Conservation (phyloP, 495 filamentous ascomycete genomes). For the Hyaloscypha variabilis region DNA sequence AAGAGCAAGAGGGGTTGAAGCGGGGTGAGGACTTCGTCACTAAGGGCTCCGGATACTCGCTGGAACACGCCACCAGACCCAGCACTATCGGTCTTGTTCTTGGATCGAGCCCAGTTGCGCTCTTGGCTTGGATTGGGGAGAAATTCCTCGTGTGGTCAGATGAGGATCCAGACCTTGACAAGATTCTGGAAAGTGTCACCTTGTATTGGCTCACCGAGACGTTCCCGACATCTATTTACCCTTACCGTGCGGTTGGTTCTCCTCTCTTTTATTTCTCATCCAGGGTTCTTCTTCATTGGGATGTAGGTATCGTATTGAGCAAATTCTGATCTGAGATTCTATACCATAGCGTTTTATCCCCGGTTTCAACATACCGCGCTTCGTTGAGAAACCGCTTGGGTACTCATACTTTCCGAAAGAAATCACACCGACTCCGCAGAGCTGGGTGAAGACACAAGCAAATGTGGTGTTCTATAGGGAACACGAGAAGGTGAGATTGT, state of each 20-base stretch:
- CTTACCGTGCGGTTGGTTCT: conserved; percentile 43
- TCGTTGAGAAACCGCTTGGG: conserved; percentile 59
- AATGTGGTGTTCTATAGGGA: conserved; percentile 51
- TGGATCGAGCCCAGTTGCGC: conserved; percentile 57
- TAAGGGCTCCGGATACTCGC: conserved; percentile 53
- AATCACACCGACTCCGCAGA: conserved; percentile 48
- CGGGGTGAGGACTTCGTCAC: conserved; percentile 38
- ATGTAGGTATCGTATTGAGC: not conserved
- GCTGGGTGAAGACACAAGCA: conserved; percentile 51
- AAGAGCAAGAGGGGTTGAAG: conserved; percentile 40
- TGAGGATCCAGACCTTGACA: conserved; percentile 48
- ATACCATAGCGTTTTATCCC: not conserved
- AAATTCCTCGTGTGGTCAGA: conserved; percentile 70
- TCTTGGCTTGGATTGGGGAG: conserved; percentile 70
- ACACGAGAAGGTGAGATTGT: conserved; percentile 34
- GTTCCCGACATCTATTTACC: conserved; percentile 59
- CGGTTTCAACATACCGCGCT: conserved; percentile 32
- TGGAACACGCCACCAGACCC: conserved; percentile 62
- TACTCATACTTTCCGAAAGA: conserved; percentile 61
- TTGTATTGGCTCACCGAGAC: conserved; percentile 70
- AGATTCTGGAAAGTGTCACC: conserved; percentile 58
- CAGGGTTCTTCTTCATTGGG: not conserved
- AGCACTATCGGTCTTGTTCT: conserved; percentile 65
- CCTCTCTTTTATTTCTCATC: not conserved
- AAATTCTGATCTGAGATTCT: not conserved